Evolutionary conservation across 345 rosid genomes (phyloP), one percentile per base, ranked within the genome.

Genomic region (Gossypium turneri): DNA sequence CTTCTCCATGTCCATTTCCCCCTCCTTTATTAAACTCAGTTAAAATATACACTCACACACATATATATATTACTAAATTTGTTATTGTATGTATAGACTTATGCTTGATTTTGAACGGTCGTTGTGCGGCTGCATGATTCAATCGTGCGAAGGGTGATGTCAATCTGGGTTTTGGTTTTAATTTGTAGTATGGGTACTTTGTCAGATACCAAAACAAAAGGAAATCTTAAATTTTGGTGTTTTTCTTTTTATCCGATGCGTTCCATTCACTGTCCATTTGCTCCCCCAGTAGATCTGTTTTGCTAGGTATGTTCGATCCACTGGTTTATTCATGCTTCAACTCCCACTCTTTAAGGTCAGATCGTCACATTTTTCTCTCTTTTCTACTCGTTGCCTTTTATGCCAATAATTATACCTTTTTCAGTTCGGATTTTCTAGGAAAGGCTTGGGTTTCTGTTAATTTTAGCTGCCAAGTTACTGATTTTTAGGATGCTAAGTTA

Each of bases 121-220:
- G 82, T 79, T 50, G 47, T 65, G 64, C 79, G 72, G 77, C 76
- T 79, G 84, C 82, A 84, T 84, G 92, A 79, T 86, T 85, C 80
- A 82, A 78, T 79, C 82, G 70, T 70, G 44, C 68, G 67, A 77
- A 77, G 80, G 76, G 80, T 70, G 61, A 69, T 58, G 59, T 84
- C 83, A 82, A 79, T 67, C 83, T 80, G 81, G 79, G 81, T 74
- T 77, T 53, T 77, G 41, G 78, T 73, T 73, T 70, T 52, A 52
- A 70, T 52, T 59, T 81, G 78, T 83, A 69, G 51, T 73, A 83
- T 84, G 92, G 92, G 67, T 75, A 80, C 84, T 81, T 70, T 79
- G 87, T 88, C 97, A 83, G 93, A 90, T 89, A 88, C 88, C 84
- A 76, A 76, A 62, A 73, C 84, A 82, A 80, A 68, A 84, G 75